phyloP scores from a whole-genome alignment of 176 grass and related monocot genomes.

The maize (Zea mays) region DNA sequence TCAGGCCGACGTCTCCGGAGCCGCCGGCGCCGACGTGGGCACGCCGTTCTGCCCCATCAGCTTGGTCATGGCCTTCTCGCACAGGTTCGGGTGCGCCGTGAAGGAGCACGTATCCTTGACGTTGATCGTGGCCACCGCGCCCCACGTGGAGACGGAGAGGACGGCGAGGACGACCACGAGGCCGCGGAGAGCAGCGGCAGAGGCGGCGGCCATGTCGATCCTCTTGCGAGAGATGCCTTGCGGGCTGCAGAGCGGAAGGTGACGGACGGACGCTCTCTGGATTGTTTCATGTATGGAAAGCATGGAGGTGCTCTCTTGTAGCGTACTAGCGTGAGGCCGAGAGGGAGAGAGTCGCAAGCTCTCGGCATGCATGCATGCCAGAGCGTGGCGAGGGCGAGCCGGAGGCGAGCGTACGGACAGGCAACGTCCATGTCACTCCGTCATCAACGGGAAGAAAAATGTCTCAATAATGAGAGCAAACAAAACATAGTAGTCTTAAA shows the following conservation, averaged over 20 bases:
- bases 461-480: too few species aligned
- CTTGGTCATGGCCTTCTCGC: conserved; percentile 20
- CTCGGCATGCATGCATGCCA: conserved; percentile 12
- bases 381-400: neutral
- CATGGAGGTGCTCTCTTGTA: neutral
- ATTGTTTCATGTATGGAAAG: neutral
- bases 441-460: too few species aligned
- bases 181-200: neutral
- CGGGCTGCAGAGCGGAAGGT: neutral
- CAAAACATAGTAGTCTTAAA: too few species aligned
- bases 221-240: neutral
- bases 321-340: conserved; percentile 33
- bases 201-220: conserved; percentile 34
- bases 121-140: neutral
- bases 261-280: neutral
- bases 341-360: neutral
- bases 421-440: neutral
- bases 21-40: conserved; percentile 20
- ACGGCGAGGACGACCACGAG: conserved; percentile 37
- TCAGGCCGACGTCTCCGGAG: neutral
- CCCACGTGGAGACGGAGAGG: conserved; percentile 10
- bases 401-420: conserved; percentile 23
- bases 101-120: conserved; percentile 36
- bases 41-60: neutral
- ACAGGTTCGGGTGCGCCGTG: conserved; percentile 40